phyloP scores from a whole-genome alignment of 768 basidiomycete genomes.

The Sistotremastrum suecicum region DNA sequence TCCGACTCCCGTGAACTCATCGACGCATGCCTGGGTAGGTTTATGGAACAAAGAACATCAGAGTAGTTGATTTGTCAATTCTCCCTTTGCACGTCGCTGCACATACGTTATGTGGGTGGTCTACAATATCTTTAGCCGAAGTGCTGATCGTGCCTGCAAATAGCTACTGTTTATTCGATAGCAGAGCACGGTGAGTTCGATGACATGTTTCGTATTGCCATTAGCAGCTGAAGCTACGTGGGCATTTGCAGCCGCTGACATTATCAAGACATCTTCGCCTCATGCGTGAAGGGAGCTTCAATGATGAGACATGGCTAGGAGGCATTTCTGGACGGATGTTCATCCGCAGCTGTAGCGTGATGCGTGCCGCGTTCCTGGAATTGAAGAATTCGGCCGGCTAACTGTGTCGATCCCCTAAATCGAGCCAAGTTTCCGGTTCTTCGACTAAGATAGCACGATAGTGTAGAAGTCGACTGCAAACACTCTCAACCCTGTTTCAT shows the following conservation, averaged over 20 bases:
- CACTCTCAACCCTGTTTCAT: too few relatives aligned
- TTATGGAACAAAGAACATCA: slow-evolving; percentile 42
- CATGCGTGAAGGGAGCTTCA: too few relatives aligned
- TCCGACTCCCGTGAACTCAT: neutral
- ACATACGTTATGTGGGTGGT: slow-evolving; percentile 28
- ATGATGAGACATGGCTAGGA: too few relatives aligned
- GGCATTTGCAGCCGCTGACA: slow-evolving; percentile 13
- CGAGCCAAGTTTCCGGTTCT: too few relatives aligned
- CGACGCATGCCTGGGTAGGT: slow-evolving; percentile 20
- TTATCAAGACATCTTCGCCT: slow-evolving; percentile 11
- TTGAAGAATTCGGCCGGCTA: too few relatives aligned
- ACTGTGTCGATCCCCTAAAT: too few relatives aligned
- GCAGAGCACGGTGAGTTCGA: slow-evolving; percentile 29
- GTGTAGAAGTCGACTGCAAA: too few relatives aligned
- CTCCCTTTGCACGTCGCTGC: slow-evolving; percentile 36
- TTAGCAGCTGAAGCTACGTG: neutral
- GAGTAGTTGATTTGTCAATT: slow-evolving; percentile 43
- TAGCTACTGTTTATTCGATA: slow-evolving; percentile 31
- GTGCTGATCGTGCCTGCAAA: neutral
- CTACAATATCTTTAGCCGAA: neutral
- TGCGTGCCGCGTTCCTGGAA: too few relatives aligned
- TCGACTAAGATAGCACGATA: too few relatives aligned
- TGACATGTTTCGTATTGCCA: neutral
- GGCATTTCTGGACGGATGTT: too few relatives aligned
- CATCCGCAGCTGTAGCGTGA: too few relatives aligned